Base-by-base conservation (phyloP, 1,284 basidiomycete genomes). In the Testicularia cyperi region DNA sequence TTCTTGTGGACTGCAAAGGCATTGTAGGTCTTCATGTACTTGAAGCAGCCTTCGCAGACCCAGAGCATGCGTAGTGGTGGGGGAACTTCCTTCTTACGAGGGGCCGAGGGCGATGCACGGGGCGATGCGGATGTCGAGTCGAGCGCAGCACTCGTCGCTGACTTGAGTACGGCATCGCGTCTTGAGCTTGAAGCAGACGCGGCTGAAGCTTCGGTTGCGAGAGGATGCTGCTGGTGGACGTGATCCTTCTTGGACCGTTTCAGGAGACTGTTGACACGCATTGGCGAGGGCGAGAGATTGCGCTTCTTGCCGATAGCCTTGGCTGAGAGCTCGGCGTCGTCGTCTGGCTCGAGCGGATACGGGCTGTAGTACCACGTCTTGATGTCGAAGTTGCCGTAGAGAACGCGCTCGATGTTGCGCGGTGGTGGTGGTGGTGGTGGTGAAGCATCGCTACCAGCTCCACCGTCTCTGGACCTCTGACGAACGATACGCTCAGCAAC, bases 1-100 rank as follows among this genome's bases (percentile, higher is more conserved):
- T 83, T 86, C 87, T 58, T 56, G 44, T 76, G 74, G 0, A 47
- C 40, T 2, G 55, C 49, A 33, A 62, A 72, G 25, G 60, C 67
- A 9, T 53, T 46, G 29, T 67, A 55, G 2, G 69, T 66, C 23
- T 54, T 47, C 86, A 92, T 90, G 77, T 97, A 98, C 79, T 95
- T 96, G 85, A 97, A 95, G 79, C 94, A 98, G 45, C 86, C 83
- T 54, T 91, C 87, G 74, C 91, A 94, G 15, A 94, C 88, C 81
- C 80, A 74, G 18, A 75, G 56, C 41, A 44, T 41, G n/a, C 49
- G 45, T 9, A 47, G 51, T 0, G 52, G 48, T n/a, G 28, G 27
- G 1, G 19, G 2, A 13, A 20, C 20, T 22, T 54, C 57, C 25
- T 51, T 61, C 21, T 38, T 44, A 25, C 31, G 16, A 2, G 39